phyloP scores from a whole-genome alignment of 805 yeast genomes.

The Citeromyces nyonsensis region DNA sequence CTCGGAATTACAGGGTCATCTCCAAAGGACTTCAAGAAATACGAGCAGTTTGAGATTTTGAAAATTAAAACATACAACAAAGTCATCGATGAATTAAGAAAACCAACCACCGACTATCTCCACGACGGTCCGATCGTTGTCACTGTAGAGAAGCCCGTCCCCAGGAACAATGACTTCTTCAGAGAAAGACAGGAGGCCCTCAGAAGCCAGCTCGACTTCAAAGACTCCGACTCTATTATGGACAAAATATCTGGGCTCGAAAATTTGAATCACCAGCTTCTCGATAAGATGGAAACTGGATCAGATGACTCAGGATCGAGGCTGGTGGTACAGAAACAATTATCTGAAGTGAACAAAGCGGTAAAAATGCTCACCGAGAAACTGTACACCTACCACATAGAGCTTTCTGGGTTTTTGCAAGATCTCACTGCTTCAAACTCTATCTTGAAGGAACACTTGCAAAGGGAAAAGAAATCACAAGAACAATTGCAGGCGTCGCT shows the following conservation, averaged over 20 bases:
- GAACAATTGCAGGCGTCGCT: neutral
- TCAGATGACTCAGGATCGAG: neutral
- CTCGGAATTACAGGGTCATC: slow-evolving; percentile 38
- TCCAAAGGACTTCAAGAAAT: slow-evolving; percentile 13
- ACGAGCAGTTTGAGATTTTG: slow-evolving; percentile 54
- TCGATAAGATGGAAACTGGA: neutral
- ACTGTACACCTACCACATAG: neutral
- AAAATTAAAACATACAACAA: slow-evolving; percentile 38
- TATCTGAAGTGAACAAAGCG: neutral
- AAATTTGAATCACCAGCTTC: neutral
- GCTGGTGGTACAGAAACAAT: neutral
- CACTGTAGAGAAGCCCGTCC: neutral
- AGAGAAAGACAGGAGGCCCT: slow-evolving; percentile 7
- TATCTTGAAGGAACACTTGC: no score
- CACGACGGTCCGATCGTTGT: neutral
- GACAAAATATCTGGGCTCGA: neutral
- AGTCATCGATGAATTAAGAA: slow-evolving; percentile 11
- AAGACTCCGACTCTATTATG: no score
- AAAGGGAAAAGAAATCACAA: neutral
- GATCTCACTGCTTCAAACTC: no score
- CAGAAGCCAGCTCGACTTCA: slow-evolving; percentile 3
- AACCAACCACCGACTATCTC: neutral
- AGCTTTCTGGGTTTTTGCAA: no score
- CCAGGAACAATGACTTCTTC: slow-evolving; percentile 4
- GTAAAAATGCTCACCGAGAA: neutral